Conservation (phyloP, 1,139 yeast genomes). For the Hyphopichia pseudoburtonii region DNA sequence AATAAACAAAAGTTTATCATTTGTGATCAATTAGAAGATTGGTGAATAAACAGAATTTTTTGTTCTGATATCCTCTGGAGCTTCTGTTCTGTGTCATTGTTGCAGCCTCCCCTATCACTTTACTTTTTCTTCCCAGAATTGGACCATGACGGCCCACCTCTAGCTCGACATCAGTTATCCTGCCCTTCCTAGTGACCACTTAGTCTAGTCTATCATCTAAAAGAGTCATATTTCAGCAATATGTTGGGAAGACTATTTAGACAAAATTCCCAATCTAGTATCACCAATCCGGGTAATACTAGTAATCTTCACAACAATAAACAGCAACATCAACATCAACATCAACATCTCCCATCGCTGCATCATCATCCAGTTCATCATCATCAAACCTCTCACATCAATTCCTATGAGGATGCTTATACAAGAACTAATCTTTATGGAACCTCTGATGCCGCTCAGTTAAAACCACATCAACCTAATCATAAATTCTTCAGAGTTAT, state of each 20-base stretch:
- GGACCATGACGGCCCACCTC: no score
- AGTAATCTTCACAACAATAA: not conserved
- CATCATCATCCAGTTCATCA: constrained; percentile 8
- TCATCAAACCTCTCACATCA: constrained; percentile 7
- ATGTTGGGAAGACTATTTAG: constrained; percentile 33
- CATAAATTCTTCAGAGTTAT: constrained; percentile 41
- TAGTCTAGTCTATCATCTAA: no score
- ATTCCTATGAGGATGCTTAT: constrained; percentile 42
- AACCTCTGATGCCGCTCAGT: constrained; percentile 28
- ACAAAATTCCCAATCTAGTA: constrained; percentile 13
- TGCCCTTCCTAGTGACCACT: no score
- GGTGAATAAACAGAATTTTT: no score
- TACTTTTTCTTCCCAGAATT: no score
- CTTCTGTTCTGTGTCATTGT: no score
- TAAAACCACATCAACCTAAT: constrained; percentile 33
- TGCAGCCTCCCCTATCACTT: no score
- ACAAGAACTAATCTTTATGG: constrained; percentile 46
- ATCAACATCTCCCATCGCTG: constrained; percentile 9
- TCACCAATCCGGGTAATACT: not conserved
- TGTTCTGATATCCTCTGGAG: no score
- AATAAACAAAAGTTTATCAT: no score
- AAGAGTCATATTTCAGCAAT: no score
- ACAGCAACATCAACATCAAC: constrained; percentile 8
- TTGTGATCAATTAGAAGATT: no score
- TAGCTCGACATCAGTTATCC: no score